phyloP scores from a whole-genome alignment of 2,329 filamentous ascomycete genomes.

The Dothideomycetes sp. region DNA sequence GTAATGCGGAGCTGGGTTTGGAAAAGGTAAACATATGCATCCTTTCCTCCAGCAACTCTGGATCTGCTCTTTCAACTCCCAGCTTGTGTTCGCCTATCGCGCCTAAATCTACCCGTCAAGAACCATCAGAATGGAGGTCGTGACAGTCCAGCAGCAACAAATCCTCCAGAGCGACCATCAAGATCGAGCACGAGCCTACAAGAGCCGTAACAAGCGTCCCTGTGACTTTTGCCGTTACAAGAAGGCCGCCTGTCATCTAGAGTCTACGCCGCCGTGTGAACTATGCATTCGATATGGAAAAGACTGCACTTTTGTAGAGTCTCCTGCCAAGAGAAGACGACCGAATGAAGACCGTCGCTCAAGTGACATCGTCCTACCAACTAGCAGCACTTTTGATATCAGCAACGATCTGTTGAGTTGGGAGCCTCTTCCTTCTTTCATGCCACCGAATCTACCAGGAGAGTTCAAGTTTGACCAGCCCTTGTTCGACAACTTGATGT shows the following conservation, averaged over 20 bases:
- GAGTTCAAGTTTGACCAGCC: conserved; percentile 11
- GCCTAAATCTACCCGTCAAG: neutral
- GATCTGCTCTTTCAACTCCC: neutral
- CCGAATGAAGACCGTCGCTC: conserved; percentile 21
- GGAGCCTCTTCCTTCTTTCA: conserved; percentile 10
- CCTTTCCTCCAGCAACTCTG: neutral
- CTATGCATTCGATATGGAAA: conserved; percentile 35
- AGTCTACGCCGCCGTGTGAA: conserved; percentile 34
- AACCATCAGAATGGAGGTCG: conserved; percentile 8
- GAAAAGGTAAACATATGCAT: conserved; percentile 4
- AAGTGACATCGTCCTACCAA: conserved; percentile 6
- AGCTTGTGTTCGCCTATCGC: conserved; percentile 11
- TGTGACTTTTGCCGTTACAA: conserved; percentile 40
- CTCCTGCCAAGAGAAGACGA: conserved; percentile 25
- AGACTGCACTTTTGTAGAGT: conserved; percentile 38
- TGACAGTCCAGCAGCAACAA: neutral
- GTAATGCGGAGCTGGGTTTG: conserved; percentile 9
- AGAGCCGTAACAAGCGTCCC: conserved; percentile 32
- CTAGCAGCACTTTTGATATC: conserved; percentile 9
- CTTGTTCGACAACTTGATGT: conserved; percentile 9
- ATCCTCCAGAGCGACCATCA: conserved; percentile 4
- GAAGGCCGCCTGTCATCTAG: conserved; percentile 38
- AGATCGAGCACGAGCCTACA: conserved; percentile 28
- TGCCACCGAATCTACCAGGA: conserved; percentile 2
- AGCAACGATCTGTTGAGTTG: conserved; percentile 12